phyloP scores from a whole-genome alignment of 495 filamentous ascomycete genomes.

The Lophiostoma macrostomum region DNA sequence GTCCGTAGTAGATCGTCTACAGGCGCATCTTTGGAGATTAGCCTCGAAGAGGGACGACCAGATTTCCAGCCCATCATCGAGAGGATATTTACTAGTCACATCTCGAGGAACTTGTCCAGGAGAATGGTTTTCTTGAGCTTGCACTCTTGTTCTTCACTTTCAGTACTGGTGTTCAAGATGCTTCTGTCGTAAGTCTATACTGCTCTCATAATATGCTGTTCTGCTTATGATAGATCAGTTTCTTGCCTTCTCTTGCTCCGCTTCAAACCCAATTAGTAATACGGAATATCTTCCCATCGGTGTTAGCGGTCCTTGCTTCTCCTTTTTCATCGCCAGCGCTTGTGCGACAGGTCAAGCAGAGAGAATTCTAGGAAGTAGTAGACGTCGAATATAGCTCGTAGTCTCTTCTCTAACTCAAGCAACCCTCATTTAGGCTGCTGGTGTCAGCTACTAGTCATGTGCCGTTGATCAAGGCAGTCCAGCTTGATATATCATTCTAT shows the following conservation, averaged over 20 bases:
- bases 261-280: conserved; percentile 5
- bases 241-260: conserved; percentile 6
- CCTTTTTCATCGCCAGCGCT: conserved; percentile 2
- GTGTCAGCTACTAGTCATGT: conserved; percentile 4
- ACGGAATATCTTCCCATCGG: conserved; percentile 4
- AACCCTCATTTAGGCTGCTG: conserved; percentile 6
- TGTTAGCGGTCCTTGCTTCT: not conserved
- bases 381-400: conserved; percentile 9
- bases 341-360: conserved; percentile 1
- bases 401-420: conserved; percentile 3
- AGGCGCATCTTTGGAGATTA: not conserved
- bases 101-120: not conserved
- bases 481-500: conserved; percentile 3
- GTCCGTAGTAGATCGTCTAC: not conserved
- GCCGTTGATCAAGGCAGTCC: not conserved
- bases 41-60: conserved; percentile 1
- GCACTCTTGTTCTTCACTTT: conserved; percentile 2
- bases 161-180: conserved; percentile 4
- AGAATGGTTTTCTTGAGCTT: conserved; percentile 6
- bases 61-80: not conserved
- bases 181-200: conserved; percentile 2
- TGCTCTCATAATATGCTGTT: not conserved
- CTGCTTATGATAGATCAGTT: not conserved
- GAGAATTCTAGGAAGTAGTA: conserved; percentile 5
- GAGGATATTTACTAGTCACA: not conserved